phyloP scores from a whole-genome alignment of 352 stramenopile species.

The Phytophthora ohioensis region DNA sequence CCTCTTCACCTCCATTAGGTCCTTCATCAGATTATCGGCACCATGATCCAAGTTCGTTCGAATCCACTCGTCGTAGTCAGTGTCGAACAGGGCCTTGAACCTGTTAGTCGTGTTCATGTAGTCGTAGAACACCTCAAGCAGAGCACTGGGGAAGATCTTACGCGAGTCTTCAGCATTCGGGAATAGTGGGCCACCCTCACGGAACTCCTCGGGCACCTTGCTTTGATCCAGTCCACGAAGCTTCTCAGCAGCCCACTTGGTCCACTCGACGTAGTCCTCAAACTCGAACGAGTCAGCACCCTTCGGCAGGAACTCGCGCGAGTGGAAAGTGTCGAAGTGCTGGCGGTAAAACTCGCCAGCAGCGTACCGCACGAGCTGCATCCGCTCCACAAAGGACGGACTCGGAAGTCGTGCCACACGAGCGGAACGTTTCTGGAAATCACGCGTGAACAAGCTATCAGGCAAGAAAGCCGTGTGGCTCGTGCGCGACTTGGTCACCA shows the following conservation, averaged over 20 bases:
- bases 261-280: constrained; percentile 78
- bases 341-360: constrained; percentile 87
- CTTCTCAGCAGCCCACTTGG: constrained; percentile 63
- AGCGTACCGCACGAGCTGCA: constrained; percentile 83
- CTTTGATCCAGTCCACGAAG: constrained; percentile 51
- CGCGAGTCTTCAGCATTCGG: constrained; percentile 63
- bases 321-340: constrained; percentile 88
- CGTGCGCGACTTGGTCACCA: constrained; percentile 72
- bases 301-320: constrained; percentile 74
- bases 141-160: constrained; percentile 63
- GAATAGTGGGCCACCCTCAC: constrained; percentile 64
- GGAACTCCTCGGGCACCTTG: constrained; percentile 65
- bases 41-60: constrained; percentile 53
- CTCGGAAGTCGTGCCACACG: constrained; percentile 73
- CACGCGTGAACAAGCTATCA: constrained; percentile 70
- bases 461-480: constrained; percentile 86
- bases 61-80: constrained; percentile 68
- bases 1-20: constrained; percentile 40
- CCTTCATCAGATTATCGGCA: constrained; percentile 51
- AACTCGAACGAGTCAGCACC: constrained; percentile 39
- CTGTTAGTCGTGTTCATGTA: constrained; percentile 62
- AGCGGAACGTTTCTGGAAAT: constrained; percentile 75
- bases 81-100: constrained; percentile 68
- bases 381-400: constrained; percentile 67
- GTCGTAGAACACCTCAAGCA: constrained; percentile 71